phyloP scores from a whole-genome alignment of 371 early-diverging fungal genomes.

The Homolaphlyctis polyrhiza region DNA sequence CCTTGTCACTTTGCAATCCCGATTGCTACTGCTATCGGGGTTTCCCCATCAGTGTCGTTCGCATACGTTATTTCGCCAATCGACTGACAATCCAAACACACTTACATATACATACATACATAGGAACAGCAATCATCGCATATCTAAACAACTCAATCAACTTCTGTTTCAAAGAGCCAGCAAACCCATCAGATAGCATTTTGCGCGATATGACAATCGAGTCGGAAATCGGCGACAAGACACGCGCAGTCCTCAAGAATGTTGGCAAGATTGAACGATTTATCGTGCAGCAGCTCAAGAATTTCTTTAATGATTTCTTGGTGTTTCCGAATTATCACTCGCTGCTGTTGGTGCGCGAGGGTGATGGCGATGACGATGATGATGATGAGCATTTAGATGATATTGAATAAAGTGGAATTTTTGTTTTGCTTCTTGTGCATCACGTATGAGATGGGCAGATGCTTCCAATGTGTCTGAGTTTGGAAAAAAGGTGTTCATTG shows the following conservation, averaged over 20 bases:
- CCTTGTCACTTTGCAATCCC: neutral
- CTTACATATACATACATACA: no score
- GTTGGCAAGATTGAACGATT: slow-evolving; percentile 89
- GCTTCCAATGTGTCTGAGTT: no score
- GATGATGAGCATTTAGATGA: no score
- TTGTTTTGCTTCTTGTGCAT: no score
- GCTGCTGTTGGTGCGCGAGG: slow-evolving; percentile 17
- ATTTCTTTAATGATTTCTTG: slow-evolving; percentile 80
- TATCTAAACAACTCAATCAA: slow-evolving; percentile 78
- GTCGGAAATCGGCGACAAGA: slow-evolving; percentile 84
- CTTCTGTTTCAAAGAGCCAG: slow-evolving; percentile 83
- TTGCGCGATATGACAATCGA: slow-evolving; percentile 75
- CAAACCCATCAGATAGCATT: slow-evolving; percentile 57
- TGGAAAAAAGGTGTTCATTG: no score
- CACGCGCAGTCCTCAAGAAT: slow-evolving; percentile 71
- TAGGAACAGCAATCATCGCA: slow-evolving; percentile 79
- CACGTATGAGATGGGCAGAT: no score
- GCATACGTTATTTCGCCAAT: no score
- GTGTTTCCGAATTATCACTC: slow-evolving; percentile 71
- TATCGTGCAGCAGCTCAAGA: slow-evolving; percentile 82
- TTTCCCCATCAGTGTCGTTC: no score
- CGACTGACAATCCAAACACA: no score
- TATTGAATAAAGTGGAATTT: no score
- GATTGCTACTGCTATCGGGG: no score
- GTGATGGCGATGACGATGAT: slow-evolving; percentile 7